Base-by-base conservation (phyloP, 495 filamentous ascomycete genomes). In the Melanomma pulvis-pyrius region DNA sequence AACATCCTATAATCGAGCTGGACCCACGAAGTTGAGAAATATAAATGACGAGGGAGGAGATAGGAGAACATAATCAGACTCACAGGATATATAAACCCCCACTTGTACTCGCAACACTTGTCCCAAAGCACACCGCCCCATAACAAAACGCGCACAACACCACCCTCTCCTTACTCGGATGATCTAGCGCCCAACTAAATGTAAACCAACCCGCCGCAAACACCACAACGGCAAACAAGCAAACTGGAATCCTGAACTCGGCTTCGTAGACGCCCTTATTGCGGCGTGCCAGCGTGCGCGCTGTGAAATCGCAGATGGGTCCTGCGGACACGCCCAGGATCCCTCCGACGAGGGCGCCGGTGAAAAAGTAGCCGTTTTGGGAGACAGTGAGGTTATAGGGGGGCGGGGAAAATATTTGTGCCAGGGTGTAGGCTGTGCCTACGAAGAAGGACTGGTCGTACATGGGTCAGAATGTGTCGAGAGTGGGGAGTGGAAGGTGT, bases 351-450 rank as follows among this genome's bases (percentile, higher is more conserved):
- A 66, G 63, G 13, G 63, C 63, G 34, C 63, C 63, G 19, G 63
- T 59, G 56, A 66, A 66, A 47, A 66, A 66, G 56, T 50, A 66
- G 11, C 63, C 63, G 63, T 66, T 66, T 49, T 66, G 63, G 8
- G 63, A 15, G 34, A 66, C 63, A 32, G 54, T 53, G 55, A 66
- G 56, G 19, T 17, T 3, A 56, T 66, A 66, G 21, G 63, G 63
- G 3, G 63, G 63, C 32, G 63, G 63, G 7, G 63, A 25, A 56
- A 66, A 66, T 29, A 59, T 66, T 48, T 66, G 63, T 0, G 63
- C 63, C 22, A 66, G 63, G 7, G 63, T 66, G 56, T 66, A 66
- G 46, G 63, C 54, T 1, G 53, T 60, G 25, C 63, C 63, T 0
- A 66, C 63, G 55, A 66, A 66, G 63, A 59, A 66, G 32, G 63